Percentiles rank a stretch among this genome's conserved stretches.
Evolutionary conservation across 305 asterid species (phyloP).

Genomic region (Fraxinus baroniana): DNA sequence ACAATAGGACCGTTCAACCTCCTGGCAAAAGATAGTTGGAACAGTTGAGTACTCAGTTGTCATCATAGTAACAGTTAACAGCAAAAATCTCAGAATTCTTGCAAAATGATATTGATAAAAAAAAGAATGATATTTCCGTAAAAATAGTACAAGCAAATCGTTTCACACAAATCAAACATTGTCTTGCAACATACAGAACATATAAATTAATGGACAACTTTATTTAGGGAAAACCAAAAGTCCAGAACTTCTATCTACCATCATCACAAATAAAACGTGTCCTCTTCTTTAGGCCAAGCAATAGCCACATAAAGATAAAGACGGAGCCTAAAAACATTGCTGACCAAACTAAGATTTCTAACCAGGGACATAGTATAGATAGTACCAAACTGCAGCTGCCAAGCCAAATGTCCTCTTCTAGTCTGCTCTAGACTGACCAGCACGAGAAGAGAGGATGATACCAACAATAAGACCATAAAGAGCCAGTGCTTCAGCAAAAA

Average conservation of each 20-base stretch:
- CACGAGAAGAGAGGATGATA: constrained; percentile 74
- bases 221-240: constrained; percentile 30
- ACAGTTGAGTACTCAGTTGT: not conserved
- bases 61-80: not conserved
- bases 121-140: constrained; percentile 1
- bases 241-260: constrained; percentile 28
- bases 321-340: constrained; percentile 24
- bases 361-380: constrained; percentile 5
- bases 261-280: constrained; percentile 13
- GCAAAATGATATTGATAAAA: not conserved
- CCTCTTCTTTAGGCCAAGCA: constrained; percentile 21
- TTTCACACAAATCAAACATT: constrained; percentile 21
- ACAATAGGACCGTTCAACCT: not conserved
- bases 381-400: constrained; percentile 14
- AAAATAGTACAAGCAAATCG: constrained; percentile 21
- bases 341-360: constrained; percentile 27
- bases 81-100: not conserved
- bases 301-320: constrained; percentile 15
- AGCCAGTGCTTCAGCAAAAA: constrained; percentile 72
- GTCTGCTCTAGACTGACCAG: constrained; percentile 84
- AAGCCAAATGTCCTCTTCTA: constrained; percentile 26
- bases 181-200: constrained; percentile 11
- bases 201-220: constrained; percentile 16
- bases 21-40: not conserved
- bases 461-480: constrained; percentile 76